Percentiles rank a stretch among this genome's conserved stretches.
phyloP scores from a whole-genome alignment of 1,284 basidiomycete species.

The Apiotrichum siamense region DNA sequence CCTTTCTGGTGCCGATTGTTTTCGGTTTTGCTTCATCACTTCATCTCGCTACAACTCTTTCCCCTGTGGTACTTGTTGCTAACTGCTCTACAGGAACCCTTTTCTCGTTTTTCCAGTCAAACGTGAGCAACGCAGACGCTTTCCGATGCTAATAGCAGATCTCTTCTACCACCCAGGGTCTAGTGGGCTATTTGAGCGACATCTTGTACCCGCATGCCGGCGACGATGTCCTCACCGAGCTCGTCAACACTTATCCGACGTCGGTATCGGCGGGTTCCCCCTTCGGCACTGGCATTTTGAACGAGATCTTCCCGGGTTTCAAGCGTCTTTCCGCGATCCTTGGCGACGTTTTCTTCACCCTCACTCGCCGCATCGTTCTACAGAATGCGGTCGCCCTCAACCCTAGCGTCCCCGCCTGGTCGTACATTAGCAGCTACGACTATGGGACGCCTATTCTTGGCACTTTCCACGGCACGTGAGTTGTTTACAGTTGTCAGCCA shows the following conservation, averaged over 20 bases:
- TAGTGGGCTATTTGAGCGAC: constrained; percentile 18
- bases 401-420: constrained; percentile 15
- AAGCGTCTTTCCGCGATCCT: constrained; percentile 18
- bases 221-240: constrained; percentile 12
- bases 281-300: constrained; percentile 13
- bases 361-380: constrained; percentile 17
- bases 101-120: constrained; percentile 28
- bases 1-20: too few species aligned
- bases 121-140: constrained; percentile 17
- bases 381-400: not conserved
- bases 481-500: too few species aligned
- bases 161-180: constrained; percentile 14
- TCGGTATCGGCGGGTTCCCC: constrained; percentile 19
- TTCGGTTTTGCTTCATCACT: too few species aligned
- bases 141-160: constrained; percentile 26
- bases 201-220: constrained; percentile 21
- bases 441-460: constrained; percentile 15
- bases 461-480: constrained; percentile 16
- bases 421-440: constrained; percentile 16
- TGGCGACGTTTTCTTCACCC: constrained; percentile 12
- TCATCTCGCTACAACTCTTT: too few species aligned
- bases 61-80: too few species aligned
- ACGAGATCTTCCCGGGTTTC: constrained; percentile 17
- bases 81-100: too few species aligned
- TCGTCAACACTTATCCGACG: constrained; percentile 29